A percentile compares a stretch with the other conserved stretches of the same genome.
Conservation (phyloP, 2,329 filamentous ascomycete genomes). For the Chrysoporthe austroafricana region DNA sequence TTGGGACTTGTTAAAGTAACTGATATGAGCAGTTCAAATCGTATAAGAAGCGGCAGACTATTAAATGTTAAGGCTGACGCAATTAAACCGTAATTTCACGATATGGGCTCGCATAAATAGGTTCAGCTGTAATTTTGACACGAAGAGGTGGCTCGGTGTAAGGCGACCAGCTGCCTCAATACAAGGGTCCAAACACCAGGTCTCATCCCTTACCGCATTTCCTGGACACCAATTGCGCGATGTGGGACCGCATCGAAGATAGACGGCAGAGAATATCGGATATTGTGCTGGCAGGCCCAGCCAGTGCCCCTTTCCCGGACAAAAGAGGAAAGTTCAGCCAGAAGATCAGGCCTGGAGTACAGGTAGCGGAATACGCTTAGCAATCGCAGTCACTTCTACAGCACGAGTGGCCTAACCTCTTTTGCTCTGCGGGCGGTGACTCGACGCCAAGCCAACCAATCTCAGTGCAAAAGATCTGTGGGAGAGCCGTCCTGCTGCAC, state of each 20-base stretch:
- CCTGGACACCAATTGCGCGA: neutral
- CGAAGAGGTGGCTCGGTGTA: neutral
- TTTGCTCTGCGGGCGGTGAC: neutral
- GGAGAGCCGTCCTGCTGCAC: neutral
- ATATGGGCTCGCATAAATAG: neutral
- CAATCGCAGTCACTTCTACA: neutral
- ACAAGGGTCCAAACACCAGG: neutral
- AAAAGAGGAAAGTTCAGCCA: too few relatives aligned
- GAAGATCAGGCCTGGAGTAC: too few relatives aligned
- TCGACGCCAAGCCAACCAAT: neutral
- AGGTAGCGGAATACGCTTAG: too few relatives aligned
- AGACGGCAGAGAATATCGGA: neutral
- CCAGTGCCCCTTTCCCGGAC: too few relatives aligned
- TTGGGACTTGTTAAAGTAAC: neutral
- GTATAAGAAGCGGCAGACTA: neutral
- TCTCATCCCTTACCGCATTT: neutral
- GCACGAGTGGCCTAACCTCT: neutral
- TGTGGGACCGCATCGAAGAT: neutral
- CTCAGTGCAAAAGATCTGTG: neutral
- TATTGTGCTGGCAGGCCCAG: neutral
- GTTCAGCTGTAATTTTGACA: neutral
- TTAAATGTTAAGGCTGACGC: too few relatives aligned
- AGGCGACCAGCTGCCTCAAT: neutral
- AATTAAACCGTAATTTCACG: neutral
- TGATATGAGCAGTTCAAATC: neutral